Evolutionary conservation across 2,329 filamentous ascomycete species (phyloP).

Genomic region (Xylariaceae sp.): DNA sequence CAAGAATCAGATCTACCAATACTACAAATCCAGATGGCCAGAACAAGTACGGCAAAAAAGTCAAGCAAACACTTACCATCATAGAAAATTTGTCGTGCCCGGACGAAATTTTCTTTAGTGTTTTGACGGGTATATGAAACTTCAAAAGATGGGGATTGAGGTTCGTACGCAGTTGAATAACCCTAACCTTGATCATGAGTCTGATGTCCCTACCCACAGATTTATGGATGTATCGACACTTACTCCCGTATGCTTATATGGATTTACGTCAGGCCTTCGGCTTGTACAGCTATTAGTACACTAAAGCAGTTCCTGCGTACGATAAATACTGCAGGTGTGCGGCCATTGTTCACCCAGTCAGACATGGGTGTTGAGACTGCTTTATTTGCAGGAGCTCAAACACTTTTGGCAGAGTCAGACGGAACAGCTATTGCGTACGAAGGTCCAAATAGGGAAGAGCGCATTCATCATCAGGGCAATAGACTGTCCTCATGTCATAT

Average conservation of each 20-base stretch:
- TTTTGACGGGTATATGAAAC: background rate
- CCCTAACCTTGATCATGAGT: background rate
- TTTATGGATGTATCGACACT: background rate
- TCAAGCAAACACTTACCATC: background rate
- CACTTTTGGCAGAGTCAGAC: background rate
- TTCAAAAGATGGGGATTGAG: background rate
- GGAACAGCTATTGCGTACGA: background rate
- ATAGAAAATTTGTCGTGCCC: background rate
- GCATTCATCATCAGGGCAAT: background rate
- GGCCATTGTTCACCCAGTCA: background rate
- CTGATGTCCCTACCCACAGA: background rate
- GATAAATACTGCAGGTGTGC: background rate
- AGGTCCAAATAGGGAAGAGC: background rate
- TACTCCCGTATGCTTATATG: background rate
- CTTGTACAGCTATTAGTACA: background rate
- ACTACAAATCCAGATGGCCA: background rate
- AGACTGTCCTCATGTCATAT: background rate
- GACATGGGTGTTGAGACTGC: background rate
- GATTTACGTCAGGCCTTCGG: background rate
- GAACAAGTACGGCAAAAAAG: background rate
- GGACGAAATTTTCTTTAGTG: background rate
- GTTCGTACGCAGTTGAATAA: background rate
- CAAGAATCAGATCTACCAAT: background rate
- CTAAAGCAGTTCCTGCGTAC: background rate
- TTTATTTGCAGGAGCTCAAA: background rate